Conservation (phyloP, 345 rosid species). For the Populus euphratica region DNA sequence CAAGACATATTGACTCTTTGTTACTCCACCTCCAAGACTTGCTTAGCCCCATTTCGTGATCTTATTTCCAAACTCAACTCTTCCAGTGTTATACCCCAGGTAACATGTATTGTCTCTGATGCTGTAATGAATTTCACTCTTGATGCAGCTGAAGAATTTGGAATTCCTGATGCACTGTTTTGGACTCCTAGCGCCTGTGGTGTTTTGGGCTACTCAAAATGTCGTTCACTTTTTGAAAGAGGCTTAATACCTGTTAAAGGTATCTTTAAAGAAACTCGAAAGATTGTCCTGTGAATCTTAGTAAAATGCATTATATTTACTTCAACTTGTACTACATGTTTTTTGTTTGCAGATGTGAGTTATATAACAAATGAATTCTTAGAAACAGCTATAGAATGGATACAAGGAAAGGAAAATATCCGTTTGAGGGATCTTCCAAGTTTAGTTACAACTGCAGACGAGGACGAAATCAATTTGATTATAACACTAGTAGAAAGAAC, state of each 20-base stretch:
- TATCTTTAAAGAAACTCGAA: neutral
- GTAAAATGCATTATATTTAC: neutral
- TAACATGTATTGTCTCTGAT: neutral
- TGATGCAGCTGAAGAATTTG: neutral
- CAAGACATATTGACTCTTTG: neutral
- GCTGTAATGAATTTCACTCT: neutral
- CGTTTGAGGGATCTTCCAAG: conserved; percentile 4
- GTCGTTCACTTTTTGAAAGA: neutral
- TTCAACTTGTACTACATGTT: neutral
- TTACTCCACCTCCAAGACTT: neutral
- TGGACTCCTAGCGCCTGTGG: neutral
- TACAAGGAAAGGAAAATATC: conserved; percentile 3
- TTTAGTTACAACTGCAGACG: neutral
- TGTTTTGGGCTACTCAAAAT: neutral
- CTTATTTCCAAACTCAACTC: neutral
- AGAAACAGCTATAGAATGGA: neutral
- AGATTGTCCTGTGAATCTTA: no score
- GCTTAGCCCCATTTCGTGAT: neutral
- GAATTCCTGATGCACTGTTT: neutral
- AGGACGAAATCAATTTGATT: neutral
- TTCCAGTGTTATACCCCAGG: neutral
- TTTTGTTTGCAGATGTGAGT: conserved; percentile 2
- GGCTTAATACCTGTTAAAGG: conserved; percentile 1
- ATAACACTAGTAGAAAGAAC: neutral
- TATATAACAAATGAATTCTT: conserved; percentile 2